Evolutionary conservation across 2,329 filamentous ascomycete genomes (phyloP).

Genomic region (Xylaria digitata): DNA sequence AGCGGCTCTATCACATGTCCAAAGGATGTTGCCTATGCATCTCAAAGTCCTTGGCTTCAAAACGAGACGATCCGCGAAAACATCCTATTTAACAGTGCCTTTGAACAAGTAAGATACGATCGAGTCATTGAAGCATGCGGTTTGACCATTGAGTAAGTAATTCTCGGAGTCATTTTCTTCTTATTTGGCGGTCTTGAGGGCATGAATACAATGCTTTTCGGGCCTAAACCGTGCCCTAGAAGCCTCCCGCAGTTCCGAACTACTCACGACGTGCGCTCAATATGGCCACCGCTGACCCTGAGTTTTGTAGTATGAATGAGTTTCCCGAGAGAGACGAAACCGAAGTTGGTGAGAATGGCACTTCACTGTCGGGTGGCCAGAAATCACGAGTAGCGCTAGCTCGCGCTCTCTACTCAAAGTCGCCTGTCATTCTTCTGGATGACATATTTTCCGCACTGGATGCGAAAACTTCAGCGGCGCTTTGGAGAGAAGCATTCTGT

Average conservation of each 20-base stretch:
- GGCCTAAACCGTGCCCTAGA: neutral
- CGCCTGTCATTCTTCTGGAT: constrained; percentile 66
- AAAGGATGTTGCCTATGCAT: constrained; percentile 66
- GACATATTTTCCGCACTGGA: constrained; percentile 71
- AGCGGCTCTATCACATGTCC: constrained; percentile 61
- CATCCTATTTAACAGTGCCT: constrained; percentile 64
- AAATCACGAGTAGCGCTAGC: constrained; percentile 68
- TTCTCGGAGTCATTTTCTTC: neutral
- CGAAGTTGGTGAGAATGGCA: constrained; percentile 65
- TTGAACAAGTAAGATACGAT: constrained; percentile 65
- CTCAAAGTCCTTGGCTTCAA: constrained; percentile 68
- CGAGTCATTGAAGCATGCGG: constrained; percentile 67
- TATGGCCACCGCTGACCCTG: neutral
- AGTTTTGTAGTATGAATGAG: constrained; percentile 54
- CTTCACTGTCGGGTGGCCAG: constrained; percentile 67
- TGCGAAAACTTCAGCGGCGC: constrained; percentile 65
- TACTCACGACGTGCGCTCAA: too few relatives aligned
- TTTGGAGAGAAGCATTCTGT: constrained; percentile 70
- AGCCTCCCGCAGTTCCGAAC: neutral
- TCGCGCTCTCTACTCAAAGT: constrained; percentile 67
- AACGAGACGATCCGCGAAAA: constrained; percentile 67
- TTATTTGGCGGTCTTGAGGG: neutral
- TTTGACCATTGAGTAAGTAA: constrained; percentile 56
- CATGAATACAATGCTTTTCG: neutral
- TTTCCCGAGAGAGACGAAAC: constrained; percentile 64